A percentile compares a stretch with the other conserved stretches of the same genome.
Evolutionary conservation across 805 yeast genomes (phyloP).

Genomic region (Saturnispora kantuleensis): DNA sequence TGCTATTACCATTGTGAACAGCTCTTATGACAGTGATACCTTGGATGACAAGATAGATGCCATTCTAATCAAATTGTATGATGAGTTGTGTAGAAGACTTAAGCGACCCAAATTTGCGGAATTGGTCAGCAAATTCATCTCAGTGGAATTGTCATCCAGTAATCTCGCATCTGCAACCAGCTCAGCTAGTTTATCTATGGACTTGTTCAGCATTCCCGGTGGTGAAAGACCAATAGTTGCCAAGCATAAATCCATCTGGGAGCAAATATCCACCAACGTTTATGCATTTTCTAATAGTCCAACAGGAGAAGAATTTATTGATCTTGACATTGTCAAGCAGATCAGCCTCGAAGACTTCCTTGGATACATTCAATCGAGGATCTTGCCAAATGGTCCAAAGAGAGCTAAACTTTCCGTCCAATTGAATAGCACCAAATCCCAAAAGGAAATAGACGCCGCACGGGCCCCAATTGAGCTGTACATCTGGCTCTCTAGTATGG

Average conservation of each 20-base stretch:
- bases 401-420: constrained; percentile 36
- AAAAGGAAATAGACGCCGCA: constrained; percentile 29
- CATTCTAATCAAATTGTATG: constrained; percentile 35
- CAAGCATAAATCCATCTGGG: constrained; percentile 40
- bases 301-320: constrained; percentile 27
- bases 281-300: constrained; percentile 30
- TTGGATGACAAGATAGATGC: constrained; percentile 39
- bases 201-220: constrained; percentile 16
- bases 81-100: constrained; percentile 19
- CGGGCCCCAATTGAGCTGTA: constrained; percentile 33
- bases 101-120: constrained; percentile 29
- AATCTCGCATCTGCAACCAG: constrained; percentile 15
- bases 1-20: constrained; percentile 49
- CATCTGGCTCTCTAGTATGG: constrained; percentile 36
- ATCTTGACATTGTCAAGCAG: constrained; percentile 21
- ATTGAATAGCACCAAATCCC: constrained; percentile 29
- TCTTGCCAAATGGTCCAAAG: constrained; percentile 28
- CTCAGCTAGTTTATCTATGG: constrained; percentile 19
- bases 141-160: constrained; percentile 14
- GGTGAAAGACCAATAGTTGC: constrained; percentile 21
- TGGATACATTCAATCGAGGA: constrained; percentile 26
- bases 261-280: constrained; percentile 36
- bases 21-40: constrained; percentile 30
- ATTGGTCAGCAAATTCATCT: constrained; percentile 31
- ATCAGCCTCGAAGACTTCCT: constrained; percentile 28